A percentile compares a stretch with the other conserved stretches of the same genome.
These are phyloP conservation scores for Chiua virens DNA, from an alignment of 768 basidiomycete species.

Conservation along the genomic window DNA sequence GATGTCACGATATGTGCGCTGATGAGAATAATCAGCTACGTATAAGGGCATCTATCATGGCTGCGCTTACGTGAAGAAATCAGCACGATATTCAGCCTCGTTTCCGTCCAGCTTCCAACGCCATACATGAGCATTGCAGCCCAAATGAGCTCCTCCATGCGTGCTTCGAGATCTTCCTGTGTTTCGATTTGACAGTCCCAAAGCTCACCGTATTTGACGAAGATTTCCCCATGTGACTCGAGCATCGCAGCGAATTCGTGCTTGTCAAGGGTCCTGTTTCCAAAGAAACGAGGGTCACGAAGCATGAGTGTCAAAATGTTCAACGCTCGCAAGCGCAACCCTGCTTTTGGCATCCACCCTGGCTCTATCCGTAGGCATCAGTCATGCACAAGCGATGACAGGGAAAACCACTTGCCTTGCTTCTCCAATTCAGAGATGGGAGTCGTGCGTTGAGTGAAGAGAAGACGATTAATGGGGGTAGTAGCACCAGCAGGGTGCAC, in stretches of 20 bases:
- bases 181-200: conserved; percentile 45
- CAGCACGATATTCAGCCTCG: conserved; percentile 48
- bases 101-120: conserved; percentile 48
- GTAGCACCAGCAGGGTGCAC: conserved; percentile 44
- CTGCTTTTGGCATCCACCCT: conserved; percentile 24
- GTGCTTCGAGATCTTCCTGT: conserved; percentile 43
- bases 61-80: conserved; percentile 62
- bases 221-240: conserved; percentile 37
- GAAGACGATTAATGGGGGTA: conserved; percentile 35
- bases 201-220: conserved; percentile 43
- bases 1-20: conserved; percentile 76
- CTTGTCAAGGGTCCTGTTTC: conserved; percentile 29
- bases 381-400: not conserved
- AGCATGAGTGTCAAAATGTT: conserved; percentile 55
- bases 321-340: conserved; percentile 44
- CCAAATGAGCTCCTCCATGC: conserved; percentile 66
- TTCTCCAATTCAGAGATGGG: conserved; percentile 22
- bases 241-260: conserved; percentile 37
- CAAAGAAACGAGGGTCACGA: conserved; percentile 45
- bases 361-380: conserved; percentile 14
- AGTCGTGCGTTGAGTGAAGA: conserved; percentile 25
- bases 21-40: conserved; percentile 2
- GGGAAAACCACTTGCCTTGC: conserved; percentile 4
- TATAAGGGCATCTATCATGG: no score
- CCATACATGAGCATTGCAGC: conserved; percentile 57